Evolutionary conservation across 208 protist species (phyloP).

Genomic region (Crithidia fasciculata): DNA sequence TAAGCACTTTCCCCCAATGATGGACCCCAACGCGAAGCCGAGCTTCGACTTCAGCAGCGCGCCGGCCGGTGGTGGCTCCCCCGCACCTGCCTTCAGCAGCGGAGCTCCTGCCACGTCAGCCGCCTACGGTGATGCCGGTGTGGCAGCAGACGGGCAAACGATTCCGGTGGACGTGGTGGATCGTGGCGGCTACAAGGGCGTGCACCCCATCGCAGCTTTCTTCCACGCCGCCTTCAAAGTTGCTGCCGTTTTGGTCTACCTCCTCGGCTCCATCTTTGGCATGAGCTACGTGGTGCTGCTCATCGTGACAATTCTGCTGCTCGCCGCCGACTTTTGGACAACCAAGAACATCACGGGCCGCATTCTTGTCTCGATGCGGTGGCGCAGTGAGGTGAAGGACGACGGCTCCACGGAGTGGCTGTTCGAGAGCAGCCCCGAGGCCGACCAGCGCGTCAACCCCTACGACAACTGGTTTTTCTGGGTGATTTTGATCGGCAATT

Average conservation of each 20-base stretch:
- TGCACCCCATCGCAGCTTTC: conserved; percentile 80
- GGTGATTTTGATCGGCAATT: conserved; percentile 54
- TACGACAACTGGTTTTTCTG: conserved; percentile 92
- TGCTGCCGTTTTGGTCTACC: conserved; percentile 79
- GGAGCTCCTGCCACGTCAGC: background rate
- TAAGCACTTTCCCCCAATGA: background rate
- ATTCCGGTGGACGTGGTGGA: conserved; percentile 18
- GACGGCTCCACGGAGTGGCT: conserved; percentile 93
- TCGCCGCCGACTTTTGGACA: conserved; percentile 95
- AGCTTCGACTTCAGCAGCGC: conserved; percentile 34
- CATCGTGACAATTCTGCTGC: conserved; percentile 87
- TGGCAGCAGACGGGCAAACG: conserved; percentile 11
- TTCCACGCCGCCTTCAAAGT: conserved; percentile 92
- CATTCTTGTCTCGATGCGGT: conserved; percentile 92
- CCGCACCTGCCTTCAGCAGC: conserved; percentile 13
- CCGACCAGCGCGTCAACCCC: conserved; percentile 63
- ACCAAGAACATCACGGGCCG: conserved; percentile 96
- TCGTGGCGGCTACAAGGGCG: conserved; percentile 74
- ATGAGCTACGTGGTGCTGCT: conserved; percentile 80
- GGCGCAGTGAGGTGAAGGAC: conserved; percentile 95
- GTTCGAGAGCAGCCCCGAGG: conserved; percentile 90
- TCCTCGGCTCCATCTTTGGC: conserved; percentile 69
- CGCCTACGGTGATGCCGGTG: background rate
- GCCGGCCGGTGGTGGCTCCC: background rate
- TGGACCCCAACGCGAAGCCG: conserved; percentile 18